Base-by-base conservation (phyloP, 2,329 filamentous ascomycete genomes). In the Fusarium setosum region DNA sequence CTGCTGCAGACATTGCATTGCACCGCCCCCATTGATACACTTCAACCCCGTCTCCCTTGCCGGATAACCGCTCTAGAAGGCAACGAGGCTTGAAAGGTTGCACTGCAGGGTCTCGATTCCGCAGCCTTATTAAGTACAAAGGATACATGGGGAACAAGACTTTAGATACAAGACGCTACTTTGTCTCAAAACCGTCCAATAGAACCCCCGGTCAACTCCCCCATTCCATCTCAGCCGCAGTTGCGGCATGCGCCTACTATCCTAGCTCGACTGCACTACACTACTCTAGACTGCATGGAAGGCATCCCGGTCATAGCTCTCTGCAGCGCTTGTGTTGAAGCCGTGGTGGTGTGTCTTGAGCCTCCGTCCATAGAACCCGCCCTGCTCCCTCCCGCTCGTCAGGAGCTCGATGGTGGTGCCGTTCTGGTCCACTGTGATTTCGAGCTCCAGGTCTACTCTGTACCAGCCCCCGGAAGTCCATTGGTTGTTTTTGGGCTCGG, bases 381-480 rank as follows among this genome's bases (percentile, higher is more conserved):
- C 37, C 29, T 61, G 35, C 23, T 31, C 31, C 12, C 41, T 38
- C 23, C 32, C 31, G 13, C 52, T 40, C 5, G 49, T 29, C 20
- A 52, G 21, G 5, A 63, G 52, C 58, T 42, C 26, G 23, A 54
- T 44, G 8, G 17, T 45, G 12, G 47, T 44, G 42, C 44, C 48
- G n/a, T 18, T 21, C 42, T 50, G 49, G 13, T 23, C 50, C 8
- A 63, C 37, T 2, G 20, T 21, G 5, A 63, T 47, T 15, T 63
- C 48, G 8, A 63, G 52, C 32, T 61, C 42, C 57, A 63, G 56
- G 38, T 61, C 53, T 8, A 54, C 37, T n/a, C 50, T 42, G 20
- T 26, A 56, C 21, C 45, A 54, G 11, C 44, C 26, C 20, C n/a
- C 37, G 13, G 29, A 23, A 13, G 24, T 31, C 35, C 17, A 40